phyloP scores from a whole-genome alignment of 2,329 filamentous ascomycete genomes.

The Decorospora gaudefroyi region DNA sequence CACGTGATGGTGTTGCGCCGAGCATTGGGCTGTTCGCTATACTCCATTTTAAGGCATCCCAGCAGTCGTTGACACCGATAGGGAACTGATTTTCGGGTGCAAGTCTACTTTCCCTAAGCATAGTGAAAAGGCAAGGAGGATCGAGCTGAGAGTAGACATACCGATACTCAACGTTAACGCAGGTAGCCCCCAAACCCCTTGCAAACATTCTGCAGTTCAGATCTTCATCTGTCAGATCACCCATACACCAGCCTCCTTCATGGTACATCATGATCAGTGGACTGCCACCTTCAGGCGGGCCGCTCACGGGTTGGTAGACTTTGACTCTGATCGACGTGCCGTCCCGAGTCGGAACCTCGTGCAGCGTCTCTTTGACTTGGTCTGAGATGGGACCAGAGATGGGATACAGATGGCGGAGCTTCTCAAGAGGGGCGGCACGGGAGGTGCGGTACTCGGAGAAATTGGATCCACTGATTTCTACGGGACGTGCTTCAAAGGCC shows the following conservation, averaged over 20 bases:
- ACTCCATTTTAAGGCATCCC: slow-evolving; percentile 54
- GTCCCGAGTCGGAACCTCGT: slow-evolving; percentile 33
- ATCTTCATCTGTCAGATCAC: slow-evolving; percentile 52
- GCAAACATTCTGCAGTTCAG: slow-evolving; percentile 49
- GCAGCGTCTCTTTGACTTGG: slow-evolving; percentile 35
- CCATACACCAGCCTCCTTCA: slow-evolving; percentile 54
- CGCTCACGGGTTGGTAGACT: slow-evolving; percentile 35
- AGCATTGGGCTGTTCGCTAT: slow-evolving; percentile 36
- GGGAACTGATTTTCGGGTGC: slow-evolving; percentile 59
- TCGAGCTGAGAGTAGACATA: slow-evolving; percentile 7
- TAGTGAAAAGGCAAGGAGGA: neutral
- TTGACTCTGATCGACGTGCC: slow-evolving; percentile 31
- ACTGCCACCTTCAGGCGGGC: slow-evolving; percentile 26
- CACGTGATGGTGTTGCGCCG: slow-evolving; percentile 50
- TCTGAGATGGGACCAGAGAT: slow-evolving; percentile 40
- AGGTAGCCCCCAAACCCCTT: slow-evolving; percentile 47
- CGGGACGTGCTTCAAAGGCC: slow-evolving; percentile 34
- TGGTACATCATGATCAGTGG: slow-evolving; percentile 47
- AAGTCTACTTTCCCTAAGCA: slow-evolving; percentile 39
- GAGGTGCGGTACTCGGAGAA: slow-evolving; percentile 25
- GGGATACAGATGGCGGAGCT: slow-evolving; percentile 37
- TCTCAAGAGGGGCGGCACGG: slow-evolving; percentile 35
- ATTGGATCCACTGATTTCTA: slow-evolving; percentile 22
- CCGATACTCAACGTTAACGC: slow-evolving; percentile 58
- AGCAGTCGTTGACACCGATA: slow-evolving; percentile 54